Evolutionary conservation across 2,329 filamentous ascomycete species (phyloP), one percentile per base, ranked within the genome.

Genomic region (Elsinoe ampelina): DNA sequence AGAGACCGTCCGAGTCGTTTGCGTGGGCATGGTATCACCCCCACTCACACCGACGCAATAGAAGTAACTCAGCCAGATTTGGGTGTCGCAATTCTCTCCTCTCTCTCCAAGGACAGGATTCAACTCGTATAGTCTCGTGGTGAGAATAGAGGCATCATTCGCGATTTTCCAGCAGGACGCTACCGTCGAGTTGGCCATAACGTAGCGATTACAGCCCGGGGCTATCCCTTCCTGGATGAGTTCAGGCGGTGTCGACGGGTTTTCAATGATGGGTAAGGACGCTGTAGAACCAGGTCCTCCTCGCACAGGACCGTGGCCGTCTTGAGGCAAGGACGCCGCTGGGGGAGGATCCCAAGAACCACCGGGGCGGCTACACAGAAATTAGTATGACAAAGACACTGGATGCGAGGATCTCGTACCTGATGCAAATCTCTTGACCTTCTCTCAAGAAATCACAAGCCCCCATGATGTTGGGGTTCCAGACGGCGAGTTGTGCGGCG

Each of bases 81-180:
- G 39, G 19, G 58, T 60, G 3, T 20, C 34, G 39, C 60, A 61
- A 51, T 60, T 60, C 48, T 43, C 57, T 11, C 60, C 60, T 26
- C 58, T 55, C 7, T 57, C 35, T 12, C 61, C 61, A n/a, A 62
- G 56, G 30, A 58, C 39, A 13, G 55, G 38, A 43, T 62, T 62
- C 57, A 58, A 62, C 19, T 55, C 41, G 19, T 59, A 61, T 8
- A 61, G 57, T 34, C 60, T 54, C 5, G 41, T 45, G 1, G 36
- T 12, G 15, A 52, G 56, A 20, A 62, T 56, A 17, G 60, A 58
- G 54, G 65, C 63, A 19, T 59, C 45, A 17, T 58, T 38, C 1
- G 67, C 66, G 32, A 68, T 66, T 2, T 57, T 52, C 2, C 36
- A 57, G 58, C 68, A 71, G 17, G 42, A 60, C 26, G 65, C 62